Conservation (phyloP, 257 asterid species). For the Lantana camara region DNA sequence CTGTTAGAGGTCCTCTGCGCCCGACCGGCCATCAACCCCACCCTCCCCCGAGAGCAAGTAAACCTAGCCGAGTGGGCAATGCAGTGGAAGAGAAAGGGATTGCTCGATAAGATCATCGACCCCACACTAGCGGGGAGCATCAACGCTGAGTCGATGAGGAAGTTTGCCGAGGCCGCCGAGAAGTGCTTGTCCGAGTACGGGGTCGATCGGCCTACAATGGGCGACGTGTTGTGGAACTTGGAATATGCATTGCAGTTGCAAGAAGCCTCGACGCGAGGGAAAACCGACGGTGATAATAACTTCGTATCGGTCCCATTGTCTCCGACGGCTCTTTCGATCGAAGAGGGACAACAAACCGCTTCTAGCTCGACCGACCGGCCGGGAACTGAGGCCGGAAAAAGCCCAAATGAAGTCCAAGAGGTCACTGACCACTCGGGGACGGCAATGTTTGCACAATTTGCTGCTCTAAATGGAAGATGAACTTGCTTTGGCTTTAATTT, state of each 20-base stretch:
- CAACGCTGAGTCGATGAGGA: constrained; percentile 72
- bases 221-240: constrained; percentile 90
- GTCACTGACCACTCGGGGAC: constrained; percentile 81
- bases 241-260: constrained; percentile 88
- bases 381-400: constrained; percentile 30
- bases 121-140: constrained; percentile 62
- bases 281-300: constrained; percentile 41
- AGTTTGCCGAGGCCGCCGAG: constrained; percentile 85
- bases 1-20: constrained; percentile 77
- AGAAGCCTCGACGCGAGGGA: constrained; percentile 44
- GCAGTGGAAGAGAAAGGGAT: constrained; percentile 89
- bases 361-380: constrained; percentile 28
- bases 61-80: constrained; percentile 94
- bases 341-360: background rate
- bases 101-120: constrained; percentile 81
- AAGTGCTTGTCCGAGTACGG: constrained; percentile 93
- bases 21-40: constrained; percentile 77
- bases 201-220: constrained; percentile 89
- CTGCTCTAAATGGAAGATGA: constrained; percentile 70
- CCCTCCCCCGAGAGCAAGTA: constrained; percentile 88
- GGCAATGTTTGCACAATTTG: constrained; percentile 76
- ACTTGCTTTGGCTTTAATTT: background rate
- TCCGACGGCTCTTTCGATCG: constrained; percentile 13
- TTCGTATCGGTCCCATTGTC: constrained; percentile 24
- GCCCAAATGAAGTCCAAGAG: constrained; percentile 40